Conservation (phyloP, 2,329 filamentous ascomycete species). For the Diaporthe caulivora region DNA sequence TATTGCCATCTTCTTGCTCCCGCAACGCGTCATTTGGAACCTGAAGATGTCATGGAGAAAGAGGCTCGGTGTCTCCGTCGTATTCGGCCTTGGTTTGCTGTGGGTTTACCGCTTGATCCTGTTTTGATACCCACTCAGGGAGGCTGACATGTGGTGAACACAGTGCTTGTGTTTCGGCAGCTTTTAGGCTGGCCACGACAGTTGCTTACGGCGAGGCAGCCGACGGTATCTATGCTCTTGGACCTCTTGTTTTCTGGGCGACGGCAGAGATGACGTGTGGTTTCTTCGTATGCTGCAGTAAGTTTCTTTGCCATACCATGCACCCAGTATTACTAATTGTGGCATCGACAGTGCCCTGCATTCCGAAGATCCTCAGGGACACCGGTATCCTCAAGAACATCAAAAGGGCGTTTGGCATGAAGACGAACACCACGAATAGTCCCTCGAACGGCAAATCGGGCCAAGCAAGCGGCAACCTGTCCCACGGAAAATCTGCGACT, state of each 20-base stretch:
- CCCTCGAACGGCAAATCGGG: neutral
- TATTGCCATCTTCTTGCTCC: slow-evolving; percentile 49
- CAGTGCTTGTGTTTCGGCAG: slow-evolving; percentile 56
- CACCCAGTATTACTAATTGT: neutral
- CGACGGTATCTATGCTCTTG: slow-evolving; percentile 53
- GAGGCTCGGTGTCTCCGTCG: slow-evolving; percentile 48
- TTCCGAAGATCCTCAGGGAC: slow-evolving; percentile 41
- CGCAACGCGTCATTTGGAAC: slow-evolving; percentile 51
- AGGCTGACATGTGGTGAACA: neutral
- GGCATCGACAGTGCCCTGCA: slow-evolving; percentile 24
- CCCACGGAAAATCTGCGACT: neutral
- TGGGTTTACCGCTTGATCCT: slow-evolving; percentile 40
- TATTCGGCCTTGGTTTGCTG: slow-evolving; percentile 51
- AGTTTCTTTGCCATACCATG: neutral
- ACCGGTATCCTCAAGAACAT: slow-evolving; percentile 40
- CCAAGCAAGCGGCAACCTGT: neutral
- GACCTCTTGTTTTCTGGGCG: slow-evolving; percentile 57
- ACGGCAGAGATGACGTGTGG: slow-evolving; percentile 59
- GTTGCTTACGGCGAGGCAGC: slow-evolving; percentile 46
- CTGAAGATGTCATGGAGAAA: slow-evolving; percentile 48
- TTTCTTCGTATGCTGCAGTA: slow-evolving; percentile 50
- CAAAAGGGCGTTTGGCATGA: slow-evolving; percentile 42
- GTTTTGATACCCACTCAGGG: neutral
- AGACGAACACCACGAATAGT: neutral
- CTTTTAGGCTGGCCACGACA: slow-evolving; percentile 52